Base-by-base conservation (phyloP, 148 eudicot genomes). In the Camellia lanceoleosa region DNA sequence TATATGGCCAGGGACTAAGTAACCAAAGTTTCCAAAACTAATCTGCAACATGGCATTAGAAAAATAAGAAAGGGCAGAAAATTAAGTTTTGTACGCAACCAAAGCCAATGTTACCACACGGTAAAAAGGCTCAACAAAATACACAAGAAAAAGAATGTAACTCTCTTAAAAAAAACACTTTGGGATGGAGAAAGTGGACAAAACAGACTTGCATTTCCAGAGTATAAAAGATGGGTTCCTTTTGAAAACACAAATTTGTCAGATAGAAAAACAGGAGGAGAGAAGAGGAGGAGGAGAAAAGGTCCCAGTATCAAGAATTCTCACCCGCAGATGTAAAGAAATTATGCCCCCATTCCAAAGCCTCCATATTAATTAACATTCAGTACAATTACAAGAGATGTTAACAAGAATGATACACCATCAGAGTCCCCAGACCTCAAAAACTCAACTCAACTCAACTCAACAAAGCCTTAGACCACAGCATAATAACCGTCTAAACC, bases 401-500 rank as follows among this genome's bases (percentile, higher is more conserved):
- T n/a, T 30, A 70, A 70, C 56, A 47, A 74, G 63, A 74, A 74
- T 38, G 23, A 74, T 58, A 41, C 65, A 58, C 65, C 66, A 74
- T 15, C 77, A 74, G 23, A 74, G 23, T 74, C 77, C 64, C 66
- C 76, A 30, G 58, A 74, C 65, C 65, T 41, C 65, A 74, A 13
- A 74, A 68, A 68, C 49, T 56, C 64, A 47, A 70, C 20, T 42
- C 64, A 47, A 70, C 20, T 42, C 72, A 46, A 46, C 77, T 41
- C 46, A 71, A 6, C 56, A 58, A 73, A 55, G 76, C 63, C 30
- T 68, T 47, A 47, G 46, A 7, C 20, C 64, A 44, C 65, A 74
- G 56, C 78, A 61, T 44, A 61, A 75, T 20, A 75, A 61, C 68
- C 16, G 16, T 58, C 78, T 75, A 75, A 72, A 75, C 66, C 67